phyloP scores from a whole-genome alignment of 192 early-diverging fungal genomes.

The Coemansia sp. region DNA sequence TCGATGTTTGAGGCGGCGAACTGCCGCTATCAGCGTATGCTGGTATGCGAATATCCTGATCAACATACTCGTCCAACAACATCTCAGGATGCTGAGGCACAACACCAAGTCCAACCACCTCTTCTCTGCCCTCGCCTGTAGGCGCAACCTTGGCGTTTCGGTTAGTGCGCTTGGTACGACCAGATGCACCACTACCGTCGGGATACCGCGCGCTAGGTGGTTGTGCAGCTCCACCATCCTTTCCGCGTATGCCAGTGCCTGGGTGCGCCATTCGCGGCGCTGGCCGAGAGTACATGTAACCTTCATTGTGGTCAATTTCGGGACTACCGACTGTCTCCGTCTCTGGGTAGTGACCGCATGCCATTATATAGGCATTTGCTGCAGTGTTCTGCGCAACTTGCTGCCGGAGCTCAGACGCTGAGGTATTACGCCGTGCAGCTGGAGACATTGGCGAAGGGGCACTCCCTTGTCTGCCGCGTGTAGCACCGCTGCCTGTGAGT shows the following conservation, averaged over 20 bases:
- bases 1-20: conserved; percentile 4
- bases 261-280: conserved; percentile 21
- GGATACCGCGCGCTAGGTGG: conserved; percentile 31
- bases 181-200: conserved; percentile 11
- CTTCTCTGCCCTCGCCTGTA: conserved; percentile 37
- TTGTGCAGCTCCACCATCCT: conserved; percentile 9
- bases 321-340: conserved; percentile 46
- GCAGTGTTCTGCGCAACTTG: conserved; percentile 45
- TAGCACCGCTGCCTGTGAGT: background rate
- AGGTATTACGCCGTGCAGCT: conserved; percentile 38
- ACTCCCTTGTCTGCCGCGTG: conserved; percentile 27
- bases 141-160: conserved; percentile 43
- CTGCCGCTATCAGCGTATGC: background rate
- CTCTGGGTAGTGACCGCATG: conserved; percentile 50
- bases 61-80: conserved; percentile 20
- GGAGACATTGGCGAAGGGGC: conserved; percentile 30
- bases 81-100: conserved; percentile 41
- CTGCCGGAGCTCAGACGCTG: conserved; percentile 48
- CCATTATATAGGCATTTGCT: conserved; percentile 54
- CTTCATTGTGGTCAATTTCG: conserved; percentile 30
- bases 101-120: conserved; percentile 51
- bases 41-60: background rate
- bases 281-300: conserved; percentile 32
- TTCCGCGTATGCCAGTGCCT: background rate
- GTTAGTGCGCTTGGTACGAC: conserved; percentile 35